These are phyloP conservation scores for Sutorius australiensis DNA, from an alignment of 768 basidiomycete genomes.

Conservation along the genomic window DNA sequence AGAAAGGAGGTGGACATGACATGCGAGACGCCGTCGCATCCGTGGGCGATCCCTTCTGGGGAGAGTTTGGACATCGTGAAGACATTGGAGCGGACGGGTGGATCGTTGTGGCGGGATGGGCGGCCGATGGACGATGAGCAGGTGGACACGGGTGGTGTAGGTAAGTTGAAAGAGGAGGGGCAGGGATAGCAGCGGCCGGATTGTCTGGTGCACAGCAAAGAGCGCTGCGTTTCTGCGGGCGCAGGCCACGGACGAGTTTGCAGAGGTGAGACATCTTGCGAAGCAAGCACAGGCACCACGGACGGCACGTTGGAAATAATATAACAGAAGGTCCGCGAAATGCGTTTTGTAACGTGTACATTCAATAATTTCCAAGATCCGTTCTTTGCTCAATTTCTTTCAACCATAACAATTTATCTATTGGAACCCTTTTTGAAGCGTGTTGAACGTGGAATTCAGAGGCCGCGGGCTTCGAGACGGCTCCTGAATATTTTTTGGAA, in stretches of 20 bases:
- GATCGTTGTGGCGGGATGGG: slow-evolving; percentile 61
- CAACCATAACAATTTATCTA: too few relatives aligned
- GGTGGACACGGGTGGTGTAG: slow-evolving; percentile 3
- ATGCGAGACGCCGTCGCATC: slow-evolving; percentile 92
- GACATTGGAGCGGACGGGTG: slow-evolving; percentile 67
- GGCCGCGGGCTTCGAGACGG: too few relatives aligned
- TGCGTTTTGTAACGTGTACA: too few relatives aligned
- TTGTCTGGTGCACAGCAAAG: slow-evolving; percentile 61
- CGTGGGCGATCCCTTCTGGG: slow-evolving; percentile 77
- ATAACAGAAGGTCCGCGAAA: too few relatives aligned
- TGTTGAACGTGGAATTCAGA: too few relatives aligned
- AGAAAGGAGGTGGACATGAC: slow-evolving; percentile 97
- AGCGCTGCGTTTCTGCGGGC: slow-evolving; percentile 69
- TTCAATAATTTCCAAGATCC: too few relatives aligned
- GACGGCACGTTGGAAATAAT: not conserved
- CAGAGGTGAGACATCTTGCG: slow-evolving; percentile 67
- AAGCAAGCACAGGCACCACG: slow-evolving; percentile 34
- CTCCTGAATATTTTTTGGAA: too few relatives aligned
- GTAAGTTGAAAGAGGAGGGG: slow-evolving; percentile 16
- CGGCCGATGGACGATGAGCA: slow-evolving; percentile 42
- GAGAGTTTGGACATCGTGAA: slow-evolving; percentile 73
- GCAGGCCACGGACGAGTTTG: slow-evolving; percentile 69
- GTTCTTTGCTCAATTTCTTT: too few relatives aligned
- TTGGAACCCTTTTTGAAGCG: too few relatives aligned
- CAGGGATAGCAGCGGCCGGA: slow-evolving; percentile 53